Evolutionary conservation across 345 rosid genomes (phyloP).

Genomic region (Luvunga scandens): DNA sequence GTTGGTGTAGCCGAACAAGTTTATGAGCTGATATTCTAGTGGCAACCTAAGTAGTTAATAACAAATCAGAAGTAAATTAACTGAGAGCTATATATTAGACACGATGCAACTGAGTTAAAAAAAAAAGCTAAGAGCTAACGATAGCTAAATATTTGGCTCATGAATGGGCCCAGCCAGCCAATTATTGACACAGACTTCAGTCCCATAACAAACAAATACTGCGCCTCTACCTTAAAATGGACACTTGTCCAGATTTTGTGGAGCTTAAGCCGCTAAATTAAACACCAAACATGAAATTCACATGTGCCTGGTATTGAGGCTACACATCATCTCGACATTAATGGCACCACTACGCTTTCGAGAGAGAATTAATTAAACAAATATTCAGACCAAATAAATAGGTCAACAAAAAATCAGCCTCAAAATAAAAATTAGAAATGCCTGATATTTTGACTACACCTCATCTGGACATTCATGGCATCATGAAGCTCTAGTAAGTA

Average conservation of each 20-base stretch:
- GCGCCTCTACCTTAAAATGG: background rate
- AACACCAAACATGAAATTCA: background rate
- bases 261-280: background rate
- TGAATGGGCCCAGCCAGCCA: background rate
- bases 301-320: background rate
- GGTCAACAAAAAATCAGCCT: background rate
- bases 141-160: background rate
- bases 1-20: slow-evolving; percentile 86
- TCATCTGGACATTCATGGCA: background rate
- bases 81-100: background rate
- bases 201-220: background rate
- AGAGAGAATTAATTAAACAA: background rate
- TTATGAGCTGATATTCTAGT: slow-evolving; percentile 89
- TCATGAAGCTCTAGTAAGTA: background rate
- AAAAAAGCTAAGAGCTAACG: background rate
- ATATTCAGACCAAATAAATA: background rate
- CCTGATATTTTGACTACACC: background rate
- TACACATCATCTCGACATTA: background rate
- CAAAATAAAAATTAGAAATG: background rate
- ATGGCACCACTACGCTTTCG: background rate
- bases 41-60: slow-evolving; percentile 57
- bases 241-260: background rate
- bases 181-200: background rate
- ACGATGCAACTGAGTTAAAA: background rate
- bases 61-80: background rate